Evolutionary conservation across 2,329 filamentous ascomycete species (phyloP).

Genomic region (Trichoderma oligosporum): DNA sequence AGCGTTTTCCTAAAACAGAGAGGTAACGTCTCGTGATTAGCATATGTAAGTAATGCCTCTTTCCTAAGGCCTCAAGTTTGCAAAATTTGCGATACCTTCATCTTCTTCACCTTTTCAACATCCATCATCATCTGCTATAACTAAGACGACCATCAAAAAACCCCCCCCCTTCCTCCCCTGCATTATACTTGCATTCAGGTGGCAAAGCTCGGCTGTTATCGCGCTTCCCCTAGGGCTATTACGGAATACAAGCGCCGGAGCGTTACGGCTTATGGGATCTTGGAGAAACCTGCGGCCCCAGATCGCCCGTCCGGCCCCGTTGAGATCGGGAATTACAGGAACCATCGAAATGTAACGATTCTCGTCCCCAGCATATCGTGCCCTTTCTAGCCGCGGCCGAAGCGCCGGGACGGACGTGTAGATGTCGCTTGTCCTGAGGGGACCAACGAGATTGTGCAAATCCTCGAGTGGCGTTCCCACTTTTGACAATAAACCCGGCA

Average conservation of each 20-base stretch:
- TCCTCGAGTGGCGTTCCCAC: neutral
- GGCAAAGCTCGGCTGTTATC: constrained; percentile 17
- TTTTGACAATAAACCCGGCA: constrained; percentile 7
- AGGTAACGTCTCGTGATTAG: constrained; percentile 5
- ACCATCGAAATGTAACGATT: neutral
- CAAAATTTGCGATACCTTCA: constrained; percentile 16
- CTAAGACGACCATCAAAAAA: neutral
- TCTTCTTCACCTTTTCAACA: constrained; percentile 2
- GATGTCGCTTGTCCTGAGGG: neutral
- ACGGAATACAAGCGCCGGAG: constrained; percentile 20
- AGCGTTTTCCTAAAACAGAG: constrained; percentile 1
- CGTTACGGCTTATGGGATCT: constrained; percentile 19
- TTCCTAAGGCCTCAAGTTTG: neutral
- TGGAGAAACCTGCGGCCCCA: constrained; percentile 16
- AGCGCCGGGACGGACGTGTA: constrained; percentile 3
- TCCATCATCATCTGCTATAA: neutral
- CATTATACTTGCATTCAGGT: constrained; percentile 3
- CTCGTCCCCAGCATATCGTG: constrained; percentile 7
- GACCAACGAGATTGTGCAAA: constrained; percentile 3
- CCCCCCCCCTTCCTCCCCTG: too few species aligned
- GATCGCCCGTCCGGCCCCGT: constrained; percentile 18
- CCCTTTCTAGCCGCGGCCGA: constrained; percentile 15
- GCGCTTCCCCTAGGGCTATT: constrained; percentile 17
- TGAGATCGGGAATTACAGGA: constrained; percentile 19
- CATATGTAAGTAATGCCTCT: neutral